These are phyloP conservation scores for Styphnolobium japonicum DNA, from an alignment of 306 rosid species.

Conservation along the genomic window DNA sequence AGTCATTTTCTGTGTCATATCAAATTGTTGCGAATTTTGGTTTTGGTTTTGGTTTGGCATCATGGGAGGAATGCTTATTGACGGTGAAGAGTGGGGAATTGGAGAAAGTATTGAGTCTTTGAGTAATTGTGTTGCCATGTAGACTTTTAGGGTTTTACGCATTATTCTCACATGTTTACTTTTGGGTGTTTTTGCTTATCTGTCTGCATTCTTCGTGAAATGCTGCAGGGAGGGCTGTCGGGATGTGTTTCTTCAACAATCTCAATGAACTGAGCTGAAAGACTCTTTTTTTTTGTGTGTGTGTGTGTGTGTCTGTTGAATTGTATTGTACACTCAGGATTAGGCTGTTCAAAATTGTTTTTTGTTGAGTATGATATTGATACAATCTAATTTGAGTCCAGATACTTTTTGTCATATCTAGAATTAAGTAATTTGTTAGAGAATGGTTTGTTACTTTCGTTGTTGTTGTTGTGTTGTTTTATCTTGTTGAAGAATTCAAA, in stretches of 20 bases:
- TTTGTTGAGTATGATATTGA: neutral
- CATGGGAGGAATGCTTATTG: neutral
- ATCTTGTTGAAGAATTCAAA: slow-evolving; percentile 25
- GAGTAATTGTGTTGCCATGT: neutral
- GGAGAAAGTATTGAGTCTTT: neutral
- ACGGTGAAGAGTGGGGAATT: neutral
- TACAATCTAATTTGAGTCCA: neutral
- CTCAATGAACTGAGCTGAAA: neutral
- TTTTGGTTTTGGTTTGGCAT: neutral
- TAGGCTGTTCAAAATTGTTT: neutral
- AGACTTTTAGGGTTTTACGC: neutral
- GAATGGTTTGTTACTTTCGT: neutral
- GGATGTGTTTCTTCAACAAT: neutral
- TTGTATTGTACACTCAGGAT: neutral
- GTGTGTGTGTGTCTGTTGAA: neutral
- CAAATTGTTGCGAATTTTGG: neutral
- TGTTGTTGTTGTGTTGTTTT: slow-evolving; percentile 14
- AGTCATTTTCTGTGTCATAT: neutral
- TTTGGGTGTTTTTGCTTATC: neutral
- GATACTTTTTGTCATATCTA: neutral
- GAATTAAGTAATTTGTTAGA: neutral
- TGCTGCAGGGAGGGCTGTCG: slow-evolving; percentile 21
- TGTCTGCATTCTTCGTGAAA: slow-evolving; percentile 6
- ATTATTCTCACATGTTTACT: neutral
- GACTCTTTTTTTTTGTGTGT: neutral